These are phyloP conservation scores for Laburnicola sp. DNA, from an alignment of 2,329 filamentous ascomycete genomes.

Conservation along the genomic window DNA sequence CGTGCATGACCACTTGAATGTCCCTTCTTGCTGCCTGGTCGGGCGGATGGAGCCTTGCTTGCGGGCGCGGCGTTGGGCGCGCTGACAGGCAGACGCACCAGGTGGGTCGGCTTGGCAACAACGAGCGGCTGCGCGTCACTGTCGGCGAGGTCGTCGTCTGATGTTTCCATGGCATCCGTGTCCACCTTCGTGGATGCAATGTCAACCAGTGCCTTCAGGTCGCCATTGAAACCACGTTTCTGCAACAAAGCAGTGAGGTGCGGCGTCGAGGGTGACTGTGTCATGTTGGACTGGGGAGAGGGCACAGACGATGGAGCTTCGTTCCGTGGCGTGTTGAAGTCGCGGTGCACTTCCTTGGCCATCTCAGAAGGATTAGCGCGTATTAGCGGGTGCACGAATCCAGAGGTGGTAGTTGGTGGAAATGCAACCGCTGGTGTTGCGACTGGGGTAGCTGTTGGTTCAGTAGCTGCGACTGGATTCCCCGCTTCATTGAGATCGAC, in stretches of 20 bases:
- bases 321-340: slow-evolving; percentile 28
- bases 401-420: slow-evolving; percentile 31
- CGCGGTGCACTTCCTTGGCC: slow-evolving; percentile 39
- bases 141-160: slow-evolving; percentile 42
- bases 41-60: slow-evolving; percentile 35
- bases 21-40: slow-evolving; percentile 41
- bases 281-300: slow-evolving; percentile 30
- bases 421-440: slow-evolving; percentile 36
- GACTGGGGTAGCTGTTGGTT: slow-evolving; percentile 33
- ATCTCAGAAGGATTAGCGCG: slow-evolving; percentile 28
- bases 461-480: slow-evolving; percentile 38
- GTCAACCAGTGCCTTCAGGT: slow-evolving; percentile 43
- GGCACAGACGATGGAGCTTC: slow-evolving; percentile 17
- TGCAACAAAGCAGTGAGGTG: slow-evolving; percentile 46
- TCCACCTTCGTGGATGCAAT: slow-evolving; percentile 44
- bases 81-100: slow-evolving; percentile 38
- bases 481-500: slow-evolving; percentile 68
- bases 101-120: slow-evolving; percentile 31
- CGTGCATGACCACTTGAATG: slow-evolving; percentile 32
- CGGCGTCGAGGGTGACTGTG: slow-evolving; percentile 47
- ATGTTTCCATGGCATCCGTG: slow-evolving; percentile 38
- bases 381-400: slow-evolving; percentile 43
- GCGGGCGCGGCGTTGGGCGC: slow-evolving; percentile 26
- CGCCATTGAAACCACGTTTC: slow-evolving; percentile 49
- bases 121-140: slow-evolving; percentile 35